Conservation (phyloP, 2,329 filamentous ascomycete genomes). For the Aspergillus eucalypticola region DNA sequence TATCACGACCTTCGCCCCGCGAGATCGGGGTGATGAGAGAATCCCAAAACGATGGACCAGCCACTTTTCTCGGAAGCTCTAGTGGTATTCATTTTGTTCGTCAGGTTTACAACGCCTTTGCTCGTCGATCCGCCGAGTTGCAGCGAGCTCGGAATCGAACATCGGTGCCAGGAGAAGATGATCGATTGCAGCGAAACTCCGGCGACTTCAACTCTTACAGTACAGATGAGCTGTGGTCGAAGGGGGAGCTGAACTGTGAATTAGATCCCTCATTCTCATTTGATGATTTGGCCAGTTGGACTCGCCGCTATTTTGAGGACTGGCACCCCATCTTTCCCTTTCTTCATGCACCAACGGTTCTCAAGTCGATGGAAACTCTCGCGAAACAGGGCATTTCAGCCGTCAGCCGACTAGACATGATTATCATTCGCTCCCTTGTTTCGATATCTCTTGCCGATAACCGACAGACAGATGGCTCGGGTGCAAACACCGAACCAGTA, state of each 20-base stretch:
- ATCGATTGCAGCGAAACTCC: slow-evolving; percentile 39
- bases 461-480: slow-evolving; percentile 41
- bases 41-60: slow-evolving; percentile 47
- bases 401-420: slow-evolving; percentile 39
- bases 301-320: slow-evolving; percentile 56
- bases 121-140: slow-evolving; percentile 35
- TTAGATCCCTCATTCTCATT: slow-evolving; percentile 47
- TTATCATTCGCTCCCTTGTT: slow-evolving; percentile 52
- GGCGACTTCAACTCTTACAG: slow-evolving; percentile 16
- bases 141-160: slow-evolving; percentile 35
- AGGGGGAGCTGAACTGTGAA: slow-evolving; percentile 40
- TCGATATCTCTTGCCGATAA: slow-evolving; percentile 58
- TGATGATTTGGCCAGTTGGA: slow-evolving; percentile 53
- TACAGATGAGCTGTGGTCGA: slow-evolving; percentile 15
- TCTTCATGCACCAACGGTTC: slow-evolving; percentile 55
- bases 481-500: slow-evolving; percentile 31
- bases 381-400: slow-evolving; percentile 34
- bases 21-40: slow-evolving; percentile 55
- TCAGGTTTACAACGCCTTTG: slow-evolving; percentile 55
- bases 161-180: slow-evolving; percentile 60
- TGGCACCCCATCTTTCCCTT: slow-evolving; percentile 62
- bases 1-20: slow-evolving; percentile 26
- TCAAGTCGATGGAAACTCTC: slow-evolving; percentile 50
- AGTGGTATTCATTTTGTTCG: slow-evolving; percentile 63
- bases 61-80: slow-evolving; percentile 59